Evolutionary conservation across 1,139 yeast genomes (phyloP).

Genomic region (Pichia sorboxylosa): DNA sequence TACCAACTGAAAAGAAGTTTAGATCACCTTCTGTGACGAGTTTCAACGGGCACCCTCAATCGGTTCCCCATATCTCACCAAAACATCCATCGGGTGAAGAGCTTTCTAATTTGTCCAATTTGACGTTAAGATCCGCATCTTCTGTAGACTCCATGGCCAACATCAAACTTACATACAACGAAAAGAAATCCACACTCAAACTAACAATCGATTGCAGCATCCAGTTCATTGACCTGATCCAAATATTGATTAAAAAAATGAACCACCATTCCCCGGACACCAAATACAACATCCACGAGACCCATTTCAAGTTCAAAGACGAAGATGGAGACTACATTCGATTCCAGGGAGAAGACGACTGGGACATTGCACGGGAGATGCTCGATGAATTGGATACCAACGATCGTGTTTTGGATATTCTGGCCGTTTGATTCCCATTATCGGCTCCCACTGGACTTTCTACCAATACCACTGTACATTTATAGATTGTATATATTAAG

Average conservation of each 20-base stretch:
- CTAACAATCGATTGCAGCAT: slow-evolving; percentile 37
- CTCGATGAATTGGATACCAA: slow-evolving; percentile 33
- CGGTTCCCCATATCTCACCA: background rate
- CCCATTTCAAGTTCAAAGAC: slow-evolving; percentile 71
- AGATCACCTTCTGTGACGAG: slow-evolving; percentile 22
- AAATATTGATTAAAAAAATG: slow-evolving; percentile 33
- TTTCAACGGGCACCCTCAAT: background rate
- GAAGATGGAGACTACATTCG: slow-evolving; percentile 94
- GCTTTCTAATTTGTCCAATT: slow-evolving; percentile 11
- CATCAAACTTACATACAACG: slow-evolving; percentile 36
- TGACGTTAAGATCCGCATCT: slow-evolving; percentile 8
- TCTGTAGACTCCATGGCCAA: slow-evolving; percentile 21
- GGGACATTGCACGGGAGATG: slow-evolving; percentile 46
- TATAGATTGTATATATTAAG: no score
- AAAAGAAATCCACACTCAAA: slow-evolving; percentile 28
- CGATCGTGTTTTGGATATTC: no score
- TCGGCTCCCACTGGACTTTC: no score
- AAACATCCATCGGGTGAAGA: slow-evolving; percentile 8
- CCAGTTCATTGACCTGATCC: slow-evolving; percentile 35
- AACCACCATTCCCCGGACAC: slow-evolving; percentile 23
- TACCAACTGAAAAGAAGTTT: slow-evolving; percentile 18
- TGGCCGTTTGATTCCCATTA: no score
- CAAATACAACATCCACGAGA: slow-evolving; percentile 17
- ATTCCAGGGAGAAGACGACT: slow-evolving; percentile 76
- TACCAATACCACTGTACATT: no score